These are phyloP conservation scores for Meira miltonrushii DNA, from an alignment of 1,284 basidiomycete species.

Conservation along the genomic window DNA sequence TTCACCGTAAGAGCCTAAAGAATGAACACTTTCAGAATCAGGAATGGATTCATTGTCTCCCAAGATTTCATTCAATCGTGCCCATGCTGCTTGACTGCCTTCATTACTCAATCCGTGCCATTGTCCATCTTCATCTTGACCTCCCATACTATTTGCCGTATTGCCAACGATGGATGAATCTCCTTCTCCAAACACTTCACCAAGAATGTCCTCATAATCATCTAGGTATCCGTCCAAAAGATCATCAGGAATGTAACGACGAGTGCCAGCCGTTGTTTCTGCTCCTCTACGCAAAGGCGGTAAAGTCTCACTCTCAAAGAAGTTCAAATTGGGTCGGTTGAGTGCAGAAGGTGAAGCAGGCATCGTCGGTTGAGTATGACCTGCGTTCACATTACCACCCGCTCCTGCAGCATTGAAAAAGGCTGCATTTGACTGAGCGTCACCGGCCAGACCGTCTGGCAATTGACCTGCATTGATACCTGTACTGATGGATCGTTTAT, in stretches of 20 bases:
- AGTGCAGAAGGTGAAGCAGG: not conserved
- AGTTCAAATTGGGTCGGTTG: slow-evolving; percentile 14
- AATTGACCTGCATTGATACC: slow-evolving; percentile 5
- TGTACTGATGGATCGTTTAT: slow-evolving; percentile 36
- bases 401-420: not conserved
- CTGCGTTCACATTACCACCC: not conserved
- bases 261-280: slow-evolving; percentile 45
- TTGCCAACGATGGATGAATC: not conserved
- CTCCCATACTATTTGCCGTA: slow-evolving; percentile 3
- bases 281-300: slow-evolving; percentile 53
- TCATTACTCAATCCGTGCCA: not conserved
- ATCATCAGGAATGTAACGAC: slow-evolving; percentile 57
- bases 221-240: slow-evolving; percentile 58
- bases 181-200: slow-evolving; percentile 55
- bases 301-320: slow-evolving; percentile 57
- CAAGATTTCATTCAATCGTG: slow-evolving; percentile 40
- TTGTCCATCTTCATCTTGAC: slow-evolving; percentile 17
- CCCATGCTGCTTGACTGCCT: slow-evolving; percentile 38
- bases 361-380: not conserved
- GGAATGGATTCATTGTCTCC: slow-evolving; percentile 23
- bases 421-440: not conserved
- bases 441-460: not conserved
- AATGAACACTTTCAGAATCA: slow-evolving; percentile 13
- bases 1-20: not conserved
- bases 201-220: slow-evolving; percentile 58